Conservation (phyloP, 2,329 filamentous ascomycete species). For the Graphilbum fragrans region DNA sequence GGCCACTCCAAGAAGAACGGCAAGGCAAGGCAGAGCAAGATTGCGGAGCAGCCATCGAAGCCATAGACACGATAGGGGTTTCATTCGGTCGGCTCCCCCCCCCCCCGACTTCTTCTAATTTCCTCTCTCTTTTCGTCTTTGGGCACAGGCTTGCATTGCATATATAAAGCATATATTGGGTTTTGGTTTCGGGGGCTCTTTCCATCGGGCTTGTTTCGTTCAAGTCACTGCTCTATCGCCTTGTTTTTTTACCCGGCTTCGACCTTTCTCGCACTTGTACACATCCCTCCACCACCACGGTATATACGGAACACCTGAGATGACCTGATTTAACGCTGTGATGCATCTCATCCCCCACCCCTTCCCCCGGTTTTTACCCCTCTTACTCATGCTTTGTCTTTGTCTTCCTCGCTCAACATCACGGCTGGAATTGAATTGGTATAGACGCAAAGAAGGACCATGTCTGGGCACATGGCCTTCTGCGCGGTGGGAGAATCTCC, state of each 20-base stretch:
- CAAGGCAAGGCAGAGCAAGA: not conserved
- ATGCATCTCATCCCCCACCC: no score
- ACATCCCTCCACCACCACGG: no score
- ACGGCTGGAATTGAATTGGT: not conserved
- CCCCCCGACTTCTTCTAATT: not conserved
- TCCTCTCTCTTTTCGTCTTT: not conserved
- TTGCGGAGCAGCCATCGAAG: not conserved
- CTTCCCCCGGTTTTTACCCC: not conserved
- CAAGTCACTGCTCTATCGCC: no score
- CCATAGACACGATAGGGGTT: not conserved
- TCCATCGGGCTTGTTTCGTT: not conserved
- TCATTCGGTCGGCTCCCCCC: not conserved
- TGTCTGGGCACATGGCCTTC: not conserved
- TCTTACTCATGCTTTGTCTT: not conserved
- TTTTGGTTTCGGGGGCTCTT: no score
- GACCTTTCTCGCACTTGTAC: no score
- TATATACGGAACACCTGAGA: no score
- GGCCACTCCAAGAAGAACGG: conserved; percentile 10
- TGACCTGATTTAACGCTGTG: no score
- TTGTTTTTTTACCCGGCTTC: no score
- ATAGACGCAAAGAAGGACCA: not conserved
- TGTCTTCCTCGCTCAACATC: not conserved
- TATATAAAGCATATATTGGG: not conserved
- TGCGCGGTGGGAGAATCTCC: not conserved
- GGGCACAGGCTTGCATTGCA: not conserved